Conservation (phyloP, 495 filamentous ascomycete species). For the Annulohypoxylon bovei region DNA sequence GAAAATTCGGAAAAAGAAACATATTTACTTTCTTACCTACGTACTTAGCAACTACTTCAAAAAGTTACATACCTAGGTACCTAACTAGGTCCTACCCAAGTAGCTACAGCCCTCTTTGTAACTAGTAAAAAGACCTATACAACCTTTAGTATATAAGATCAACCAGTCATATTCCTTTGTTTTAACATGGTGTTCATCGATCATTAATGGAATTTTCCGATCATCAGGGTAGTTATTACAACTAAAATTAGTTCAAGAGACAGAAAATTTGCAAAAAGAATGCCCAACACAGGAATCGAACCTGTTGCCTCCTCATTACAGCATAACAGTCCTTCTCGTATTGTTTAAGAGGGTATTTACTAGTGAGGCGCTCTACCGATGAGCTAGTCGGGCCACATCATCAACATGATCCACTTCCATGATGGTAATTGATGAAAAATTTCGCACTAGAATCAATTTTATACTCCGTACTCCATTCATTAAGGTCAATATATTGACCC, state of each 20-base stretch:
- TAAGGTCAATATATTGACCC: neutral
- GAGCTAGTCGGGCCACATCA: conserved; percentile 30
- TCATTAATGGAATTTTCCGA: neutral
- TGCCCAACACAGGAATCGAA: conserved; percentile 36
- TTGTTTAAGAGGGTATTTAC: neutral
- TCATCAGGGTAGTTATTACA: neutral
- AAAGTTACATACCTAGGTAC: too few species aligned
- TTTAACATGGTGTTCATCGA: neutral
- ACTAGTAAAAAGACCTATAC: too few species aligned
- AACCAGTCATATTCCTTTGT: too few species aligned
- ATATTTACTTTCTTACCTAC: too few species aligned
- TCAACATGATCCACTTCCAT: neutral
- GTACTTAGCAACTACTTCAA: too few species aligned
- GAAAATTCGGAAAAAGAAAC: too few species aligned
- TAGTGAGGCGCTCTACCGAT: conserved; percentile 35
- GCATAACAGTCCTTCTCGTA: neutral
- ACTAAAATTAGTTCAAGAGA: neutral
- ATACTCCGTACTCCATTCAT: too few species aligned
- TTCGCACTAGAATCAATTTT: neutral
- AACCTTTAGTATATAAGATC: too few species aligned
- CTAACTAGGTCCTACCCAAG: too few species aligned
- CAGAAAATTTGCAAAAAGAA: neutral
- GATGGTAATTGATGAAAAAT: too few species aligned
- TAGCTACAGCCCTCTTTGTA: too few species aligned
- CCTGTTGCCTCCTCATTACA: conserved; percentile 34